A percentile compares a stretch with the other conserved stretches of the same genome.
Conservation (phyloP, 2,329 filamentous ascomycete genomes). For the Alternaria consortialis region DNA sequence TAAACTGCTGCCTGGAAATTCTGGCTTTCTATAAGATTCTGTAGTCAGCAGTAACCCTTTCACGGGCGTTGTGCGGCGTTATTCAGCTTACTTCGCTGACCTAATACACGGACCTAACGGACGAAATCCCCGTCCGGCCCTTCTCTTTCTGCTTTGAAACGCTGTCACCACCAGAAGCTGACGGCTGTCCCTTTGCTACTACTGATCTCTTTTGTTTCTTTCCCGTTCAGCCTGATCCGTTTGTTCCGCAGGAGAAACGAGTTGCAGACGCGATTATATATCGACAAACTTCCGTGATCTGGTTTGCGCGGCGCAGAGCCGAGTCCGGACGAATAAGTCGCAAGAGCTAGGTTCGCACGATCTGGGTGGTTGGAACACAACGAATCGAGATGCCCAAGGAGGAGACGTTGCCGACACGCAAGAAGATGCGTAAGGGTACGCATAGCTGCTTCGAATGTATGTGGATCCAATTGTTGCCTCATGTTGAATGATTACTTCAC, state of each 20-base stretch:
- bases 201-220: slow-evolving; percentile 3
- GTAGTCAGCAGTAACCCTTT: slow-evolving; percentile 18
- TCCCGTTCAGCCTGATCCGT: background rate
- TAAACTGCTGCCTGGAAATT: slow-evolving; percentile 23
- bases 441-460: slow-evolving; percentile 57
- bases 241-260: background rate
- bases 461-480: slow-evolving; percentile 28
- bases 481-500: slow-evolving; percentile 10
- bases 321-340: slow-evolving; percentile 33
- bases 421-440: slow-evolving; percentile 57
- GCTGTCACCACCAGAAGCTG: slow-evolving; percentile 8
- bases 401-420: slow-evolving; percentile 44
- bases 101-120: slow-evolving; percentile 21
- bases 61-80: slow-evolving; percentile 13
- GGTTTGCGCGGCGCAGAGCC: slow-evolving; percentile 12
- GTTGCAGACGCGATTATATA: slow-evolving; percentile 13
- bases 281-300: slow-evolving; percentile 9
- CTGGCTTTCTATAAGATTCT: slow-evolving; percentile 21
- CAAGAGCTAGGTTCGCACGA: slow-evolving; percentile 15
- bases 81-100: slow-evolving; percentile 23
- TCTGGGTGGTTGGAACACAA: slow-evolving; percentile 15
- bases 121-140: slow-evolving; percentile 23
- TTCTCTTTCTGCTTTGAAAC: slow-evolving; percentile 13
- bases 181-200: slow-evolving; percentile 15
- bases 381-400: slow-evolving; percentile 48